Conservation (phyloP, 1,139 yeast species). For the Taiozyma sp. region DNA sequence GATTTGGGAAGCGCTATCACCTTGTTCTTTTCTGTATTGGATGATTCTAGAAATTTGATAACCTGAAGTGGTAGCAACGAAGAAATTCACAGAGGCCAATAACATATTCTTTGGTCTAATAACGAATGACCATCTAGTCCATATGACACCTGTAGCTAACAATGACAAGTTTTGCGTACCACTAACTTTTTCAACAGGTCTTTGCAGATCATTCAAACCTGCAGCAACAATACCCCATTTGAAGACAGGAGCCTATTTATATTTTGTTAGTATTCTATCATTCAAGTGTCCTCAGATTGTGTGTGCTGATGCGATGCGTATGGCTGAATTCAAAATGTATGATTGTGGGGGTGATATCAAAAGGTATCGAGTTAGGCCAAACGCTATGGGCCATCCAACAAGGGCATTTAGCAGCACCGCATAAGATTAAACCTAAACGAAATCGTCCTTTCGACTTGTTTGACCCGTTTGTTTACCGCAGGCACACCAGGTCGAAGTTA, state of each 20-base stretch:
- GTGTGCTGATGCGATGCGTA: too few relatives aligned
- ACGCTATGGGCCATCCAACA: too few relatives aligned
- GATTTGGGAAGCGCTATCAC: slow-evolving; percentile 49
- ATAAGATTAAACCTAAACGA: too few relatives aligned
- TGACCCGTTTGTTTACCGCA: too few relatives aligned
- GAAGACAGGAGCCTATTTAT: slow-evolving; percentile 16
- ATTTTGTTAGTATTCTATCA: slow-evolving; percentile 3
- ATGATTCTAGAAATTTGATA: slow-evolving; percentile 71
- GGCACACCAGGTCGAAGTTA: too few relatives aligned
- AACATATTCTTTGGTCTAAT: slow-evolving; percentile 84
- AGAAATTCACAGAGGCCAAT: slow-evolving; percentile 91
- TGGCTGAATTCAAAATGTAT: background rate
- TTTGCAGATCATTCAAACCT: slow-evolving; percentile 75
- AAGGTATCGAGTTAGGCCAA: too few relatives aligned
- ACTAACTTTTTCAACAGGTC: slow-evolving; percentile 88
- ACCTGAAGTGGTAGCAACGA: slow-evolving; percentile 87
- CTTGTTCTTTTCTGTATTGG: slow-evolving; percentile 49
- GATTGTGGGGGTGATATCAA: background rate
- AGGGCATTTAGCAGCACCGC: too few relatives aligned
- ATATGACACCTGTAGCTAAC: slow-evolving; percentile 86
- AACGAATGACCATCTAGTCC: slow-evolving; percentile 98
- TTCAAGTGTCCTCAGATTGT: too few relatives aligned
- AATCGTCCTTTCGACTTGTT: too few relatives aligned
- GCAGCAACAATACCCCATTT: slow-evolving; percentile 90
- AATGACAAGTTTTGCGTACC: slow-evolving; percentile 88